Evolutionary conservation across 495 filamentous ascomycete species (phyloP), one percentile per base, ranked within the genome.

Genomic region (Penicillium steckii): DNA sequence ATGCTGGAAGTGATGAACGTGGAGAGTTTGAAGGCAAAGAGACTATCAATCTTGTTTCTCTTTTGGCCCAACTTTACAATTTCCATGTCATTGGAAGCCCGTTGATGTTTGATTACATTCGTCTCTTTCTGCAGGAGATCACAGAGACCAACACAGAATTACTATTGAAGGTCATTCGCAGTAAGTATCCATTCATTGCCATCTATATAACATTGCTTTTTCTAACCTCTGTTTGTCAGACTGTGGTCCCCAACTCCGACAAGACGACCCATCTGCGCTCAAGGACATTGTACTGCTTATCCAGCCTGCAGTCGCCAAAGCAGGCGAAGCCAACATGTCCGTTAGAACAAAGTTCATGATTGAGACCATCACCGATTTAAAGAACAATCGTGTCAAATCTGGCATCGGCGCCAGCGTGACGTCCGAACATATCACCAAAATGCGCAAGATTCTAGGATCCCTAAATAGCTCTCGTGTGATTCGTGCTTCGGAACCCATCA

Each of bases 271-370:
- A 0, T 84, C 87, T 19, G 79, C 93, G n/a, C 69, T 97, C 30
- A 95, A 95, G 68, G 90, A 96, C 53, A 95, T 98, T 48, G 87
- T 96, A 8, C 61, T 87, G 17, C 77, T 89, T 47, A 83, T 96
- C 48, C 89, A 91, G 57, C 83, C 83, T 9, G 80, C 85, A 8
- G 79, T 90, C 10, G 70, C 81, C 6, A 83, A 80, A 44, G 73
- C 75, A 26, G 88, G 86, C 26, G 85, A 89, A 64, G 74, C 76
- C 15, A 85, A 80, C 38, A 75, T 96, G 15, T 93, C 90, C 12
- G 88, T 95, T 9, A 85, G 94, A 43, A 96, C 92, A 1, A 95
- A 88, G 55, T 97, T 97, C 71, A 97, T 97, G 95, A 91, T 98
- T 42, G 94, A 97, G 55, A 92, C 87, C 2, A 94, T 98, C 64